Conservation (phyloP, 768 basidiomycete species). For the Fomitopsis serialis region DNA sequence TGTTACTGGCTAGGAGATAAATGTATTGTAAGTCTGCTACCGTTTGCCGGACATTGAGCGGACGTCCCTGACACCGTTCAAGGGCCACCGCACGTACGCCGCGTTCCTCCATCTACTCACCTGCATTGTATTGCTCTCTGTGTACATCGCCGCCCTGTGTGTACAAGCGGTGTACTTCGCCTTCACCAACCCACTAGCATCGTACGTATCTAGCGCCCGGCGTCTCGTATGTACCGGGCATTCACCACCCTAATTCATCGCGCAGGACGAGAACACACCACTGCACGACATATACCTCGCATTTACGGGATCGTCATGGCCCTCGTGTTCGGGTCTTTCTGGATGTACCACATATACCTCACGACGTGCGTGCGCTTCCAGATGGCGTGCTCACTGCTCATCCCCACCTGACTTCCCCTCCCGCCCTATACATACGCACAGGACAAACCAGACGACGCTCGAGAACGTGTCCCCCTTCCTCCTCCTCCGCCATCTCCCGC, state of each 20-base stretch:
- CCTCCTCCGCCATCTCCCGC: constrained; percentile 65
- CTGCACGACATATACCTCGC: constrained; percentile 66
- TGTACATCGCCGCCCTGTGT: constrained; percentile 56
- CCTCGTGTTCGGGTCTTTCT: constrained; percentile 73
- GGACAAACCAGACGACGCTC: constrained; percentile 83
- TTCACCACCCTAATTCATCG: neutral
- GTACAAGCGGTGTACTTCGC: constrained; percentile 55
- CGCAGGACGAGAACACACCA: constrained; percentile 60
- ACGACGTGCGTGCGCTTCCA: constrained; percentile 47
- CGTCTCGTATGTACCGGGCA: neutral
- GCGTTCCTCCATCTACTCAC: constrained; percentile 77
- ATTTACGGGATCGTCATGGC: constrained; percentile 52
- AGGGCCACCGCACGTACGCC: constrained; percentile 83
- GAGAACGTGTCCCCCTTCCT: constrained; percentile 74
- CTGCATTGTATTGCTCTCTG: constrained; percentile 54
- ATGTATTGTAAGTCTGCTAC: constrained; percentile 75
- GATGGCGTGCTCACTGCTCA: neutral
- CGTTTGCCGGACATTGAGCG: too few relatives aligned
- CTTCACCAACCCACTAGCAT: constrained; percentile 58
- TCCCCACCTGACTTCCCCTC: neutral
- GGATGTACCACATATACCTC: constrained; percentile 71
- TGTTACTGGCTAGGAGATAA: constrained; percentile 78
- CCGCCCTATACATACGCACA: constrained; percentile 23
- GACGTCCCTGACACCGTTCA: constrained; percentile 1
- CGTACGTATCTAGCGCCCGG: constrained; percentile 35